Conservation (phyloP, 495 filamentous ascomycete genomes). For the Friedmanniomyces simplex region DNA sequence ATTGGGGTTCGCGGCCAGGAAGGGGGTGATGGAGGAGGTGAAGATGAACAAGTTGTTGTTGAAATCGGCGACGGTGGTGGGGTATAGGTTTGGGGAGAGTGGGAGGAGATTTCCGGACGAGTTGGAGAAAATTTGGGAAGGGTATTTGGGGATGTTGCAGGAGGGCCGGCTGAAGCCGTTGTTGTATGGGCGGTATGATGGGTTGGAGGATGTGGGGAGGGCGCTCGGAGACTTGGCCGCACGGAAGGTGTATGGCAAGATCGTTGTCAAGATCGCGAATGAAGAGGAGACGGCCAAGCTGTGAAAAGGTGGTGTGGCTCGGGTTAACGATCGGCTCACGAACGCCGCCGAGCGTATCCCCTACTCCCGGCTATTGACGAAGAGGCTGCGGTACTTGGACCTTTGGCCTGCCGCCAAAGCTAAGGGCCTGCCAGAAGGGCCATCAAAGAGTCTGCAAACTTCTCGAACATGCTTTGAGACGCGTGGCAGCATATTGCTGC, state of each 20-base stretch:
- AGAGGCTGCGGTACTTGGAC: no score
- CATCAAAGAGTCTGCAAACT: no score
- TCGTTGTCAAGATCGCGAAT: conserved; percentile 25
- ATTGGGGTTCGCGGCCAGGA: conserved; percentile 30
- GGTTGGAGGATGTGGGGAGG: conserved; percentile 21
- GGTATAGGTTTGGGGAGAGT: conserved; percentile 33
- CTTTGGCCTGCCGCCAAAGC: no score
- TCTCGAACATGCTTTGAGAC: no score
- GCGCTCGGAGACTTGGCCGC: conserved; percentile 24
- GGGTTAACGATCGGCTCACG: no score
- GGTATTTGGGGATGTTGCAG: conserved; percentile 27
- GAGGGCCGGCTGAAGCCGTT: conserved; percentile 26
- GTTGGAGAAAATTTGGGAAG: conserved; percentile 26
- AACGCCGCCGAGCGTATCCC: no score
- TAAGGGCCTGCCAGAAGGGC: no score
- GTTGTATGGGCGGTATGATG: conserved; percentile 26
- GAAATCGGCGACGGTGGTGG: conserved; percentile 24
- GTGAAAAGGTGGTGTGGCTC: no score
- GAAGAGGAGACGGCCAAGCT: conserved; percentile 15
- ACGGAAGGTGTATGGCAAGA: conserved; percentile 26
- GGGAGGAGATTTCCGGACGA: conserved; percentile 24
- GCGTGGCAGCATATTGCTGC: no score
- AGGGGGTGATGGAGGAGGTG: conserved; percentile 30
- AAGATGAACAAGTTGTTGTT: conserved; percentile 29
- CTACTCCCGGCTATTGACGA: no score